Conservation (phyloP, 306 rosid genomes). For the Lathyrus oleraceus region DNA sequence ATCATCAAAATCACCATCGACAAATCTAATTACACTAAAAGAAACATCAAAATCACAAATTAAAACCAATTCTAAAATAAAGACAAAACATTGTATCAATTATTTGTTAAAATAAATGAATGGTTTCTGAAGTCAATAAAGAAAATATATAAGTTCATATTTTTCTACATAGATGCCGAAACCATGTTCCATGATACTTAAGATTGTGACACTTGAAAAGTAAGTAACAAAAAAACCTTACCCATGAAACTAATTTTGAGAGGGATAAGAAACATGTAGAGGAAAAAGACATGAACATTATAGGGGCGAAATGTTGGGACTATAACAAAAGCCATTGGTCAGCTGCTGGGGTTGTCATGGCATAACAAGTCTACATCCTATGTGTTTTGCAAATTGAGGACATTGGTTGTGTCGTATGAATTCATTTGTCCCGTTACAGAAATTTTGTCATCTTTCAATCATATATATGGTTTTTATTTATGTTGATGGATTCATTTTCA, state of each 20-base stretch:
- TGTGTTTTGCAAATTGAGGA: conserved; percentile 30
- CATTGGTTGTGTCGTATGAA: conserved; percentile 28
- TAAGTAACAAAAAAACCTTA: not conserved
- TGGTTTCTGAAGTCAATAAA: too few species aligned
- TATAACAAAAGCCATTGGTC: conserved; percentile 30
- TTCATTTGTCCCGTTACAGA: conserved; percentile 27
- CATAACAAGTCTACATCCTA: conserved; percentile 31
- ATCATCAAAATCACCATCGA: too few species aligned
- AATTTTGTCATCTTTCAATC: conserved; percentile 37
- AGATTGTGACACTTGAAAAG: too few species aligned
- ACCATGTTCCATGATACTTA: too few species aligned
- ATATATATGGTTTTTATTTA: not conserved
- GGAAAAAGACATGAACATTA: conserved; percentile 41
- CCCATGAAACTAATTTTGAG: not conserved
- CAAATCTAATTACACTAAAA: too few species aligned
- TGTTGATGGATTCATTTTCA: not conserved
- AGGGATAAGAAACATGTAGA: not conserved
- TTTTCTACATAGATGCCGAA: too few species aligned
- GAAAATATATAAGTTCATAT: too few species aligned
- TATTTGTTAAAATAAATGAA: too few species aligned
- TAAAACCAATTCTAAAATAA: too few species aligned
- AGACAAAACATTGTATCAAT: too few species aligned
- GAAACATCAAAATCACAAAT: too few species aligned
- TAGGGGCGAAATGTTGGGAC: conserved; percentile 37
- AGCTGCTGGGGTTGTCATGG: conserved; percentile 13